Conservation (phyloP, 2,329 filamentous ascomycete species). For the Diatrype stigma region DNA sequence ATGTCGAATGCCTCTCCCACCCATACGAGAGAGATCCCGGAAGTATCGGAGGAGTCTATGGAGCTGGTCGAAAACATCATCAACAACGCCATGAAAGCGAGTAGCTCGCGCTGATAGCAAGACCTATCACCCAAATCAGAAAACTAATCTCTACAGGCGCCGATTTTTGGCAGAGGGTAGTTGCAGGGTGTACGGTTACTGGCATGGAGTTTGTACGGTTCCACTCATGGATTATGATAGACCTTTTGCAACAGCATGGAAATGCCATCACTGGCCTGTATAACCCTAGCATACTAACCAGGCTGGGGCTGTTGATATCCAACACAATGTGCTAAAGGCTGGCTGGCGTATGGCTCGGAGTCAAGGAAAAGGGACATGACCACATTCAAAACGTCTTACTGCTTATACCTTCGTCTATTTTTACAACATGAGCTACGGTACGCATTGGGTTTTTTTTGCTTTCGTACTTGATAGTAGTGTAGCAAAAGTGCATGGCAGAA, state of each 20-base stretch:
- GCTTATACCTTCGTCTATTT: too few species aligned
- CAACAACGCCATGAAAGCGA: conserved; percentile 27
- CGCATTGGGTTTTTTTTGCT: too few species aligned
- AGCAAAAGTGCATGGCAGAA: background rate
- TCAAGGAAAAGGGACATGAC: background rate
- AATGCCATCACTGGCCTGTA: background rate
- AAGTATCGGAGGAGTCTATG: conserved; percentile 29
- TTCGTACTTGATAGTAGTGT: too few species aligned
- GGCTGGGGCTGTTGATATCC: background rate
- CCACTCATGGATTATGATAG: background rate
- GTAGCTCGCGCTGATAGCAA: conserved; percentile 7
- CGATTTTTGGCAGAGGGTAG: background rate
- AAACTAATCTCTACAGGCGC: background rate
- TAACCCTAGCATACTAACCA: background rate
- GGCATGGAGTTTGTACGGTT: background rate
- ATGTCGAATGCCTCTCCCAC: background rate
- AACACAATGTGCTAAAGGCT: background rate
- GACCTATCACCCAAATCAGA: background rate
- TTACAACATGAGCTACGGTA: too few species aligned
- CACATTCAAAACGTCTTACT: too few species aligned
- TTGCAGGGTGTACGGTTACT: background rate
- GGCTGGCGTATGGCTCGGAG: background rate
- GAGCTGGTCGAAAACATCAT: conserved; percentile 31
- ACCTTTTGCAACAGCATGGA: background rate
- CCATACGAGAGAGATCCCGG: conserved; percentile 22